These are phyloP conservation scores for Gliomastix tumulicola DNA, from an alignment of 2,329 filamentous ascomycete species.

Conservation along the genomic window DNA sequence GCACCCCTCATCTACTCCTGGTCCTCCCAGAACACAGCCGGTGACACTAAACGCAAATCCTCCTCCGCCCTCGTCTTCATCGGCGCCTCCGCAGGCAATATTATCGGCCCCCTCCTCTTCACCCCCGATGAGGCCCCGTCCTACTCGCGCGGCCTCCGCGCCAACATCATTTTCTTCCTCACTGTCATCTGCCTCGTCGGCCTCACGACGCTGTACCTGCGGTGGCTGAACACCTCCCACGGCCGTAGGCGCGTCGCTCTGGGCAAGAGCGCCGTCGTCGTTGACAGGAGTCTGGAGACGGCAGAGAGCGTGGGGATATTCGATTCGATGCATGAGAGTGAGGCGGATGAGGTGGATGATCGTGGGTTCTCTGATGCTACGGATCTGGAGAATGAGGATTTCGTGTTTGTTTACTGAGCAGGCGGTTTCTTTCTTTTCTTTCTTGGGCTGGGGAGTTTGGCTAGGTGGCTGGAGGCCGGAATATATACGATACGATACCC, in stretches of 20 bases:
- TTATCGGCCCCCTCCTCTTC: slow-evolving; percentile 59
- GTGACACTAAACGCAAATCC: slow-evolving; percentile 63
- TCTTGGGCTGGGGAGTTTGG: too few relatives aligned
- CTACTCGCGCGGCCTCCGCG: slow-evolving; percentile 43
- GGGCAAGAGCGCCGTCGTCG: slow-evolving; percentile 50
- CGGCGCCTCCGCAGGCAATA: slow-evolving; percentile 58
- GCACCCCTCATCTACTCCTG: slow-evolving; percentile 54
- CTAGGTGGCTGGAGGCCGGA: too few relatives aligned
- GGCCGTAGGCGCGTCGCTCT: slow-evolving; percentile 44
- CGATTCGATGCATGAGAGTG: slow-evolving; percentile 14
- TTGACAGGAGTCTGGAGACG: slow-evolving; percentile 54
- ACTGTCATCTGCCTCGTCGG: slow-evolving; percentile 45
- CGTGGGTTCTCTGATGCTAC: slow-evolving; percentile 41
- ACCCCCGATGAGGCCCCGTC: slow-evolving; percentile 38
- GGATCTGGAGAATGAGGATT: slow-evolving; percentile 56
- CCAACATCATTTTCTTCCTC: slow-evolving; percentile 56
- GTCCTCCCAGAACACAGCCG: slow-evolving; percentile 57
- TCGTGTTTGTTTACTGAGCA: slow-evolving; percentile 46
- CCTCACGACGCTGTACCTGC: slow-evolving; percentile 36
- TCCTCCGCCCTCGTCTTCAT: slow-evolving; percentile 60
- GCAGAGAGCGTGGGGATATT: slow-evolving; percentile 31
- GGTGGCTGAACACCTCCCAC: slow-evolving; percentile 47
- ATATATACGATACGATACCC: too few relatives aligned
- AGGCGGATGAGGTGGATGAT: slow-evolving; percentile 9
- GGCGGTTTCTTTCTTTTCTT: too few relatives aligned